Percentiles rank a stretch among this genome's conserved stretches.
These are phyloP conservation scores for Cyclocybe cylindracea DNA, from an alignment of 768 basidiomycete species.

Conservation along the genomic window DNA sequence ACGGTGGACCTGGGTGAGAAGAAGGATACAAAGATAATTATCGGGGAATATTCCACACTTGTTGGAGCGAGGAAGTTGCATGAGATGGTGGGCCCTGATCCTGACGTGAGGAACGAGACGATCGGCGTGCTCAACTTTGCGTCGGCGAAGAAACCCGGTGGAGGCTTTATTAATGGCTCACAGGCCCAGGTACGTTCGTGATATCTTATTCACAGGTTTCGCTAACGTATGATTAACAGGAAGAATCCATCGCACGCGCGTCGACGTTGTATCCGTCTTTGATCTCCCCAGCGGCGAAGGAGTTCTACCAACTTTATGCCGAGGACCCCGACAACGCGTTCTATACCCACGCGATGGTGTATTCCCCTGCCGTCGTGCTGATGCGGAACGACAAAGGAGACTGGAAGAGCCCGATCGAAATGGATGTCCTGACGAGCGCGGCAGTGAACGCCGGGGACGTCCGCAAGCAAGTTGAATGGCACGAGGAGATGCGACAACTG, in stretches of 20 bases:
- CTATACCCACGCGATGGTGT: slow-evolving; percentile 73
- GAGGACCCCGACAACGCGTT: slow-evolving; percentile 49
- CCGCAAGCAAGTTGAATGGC: slow-evolving; percentile 10
- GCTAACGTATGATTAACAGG: slow-evolving; percentile 19
- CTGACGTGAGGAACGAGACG: slow-evolving; percentile 1
- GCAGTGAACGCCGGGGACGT: slow-evolving; percentile 63
- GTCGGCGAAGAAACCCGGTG: slow-evolving; percentile 69
- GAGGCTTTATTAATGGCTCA: slow-evolving; percentile 69
- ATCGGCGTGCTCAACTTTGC: slow-evolving; percentile 70
- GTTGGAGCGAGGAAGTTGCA: slow-evolving; percentile 21
- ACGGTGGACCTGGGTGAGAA: slow-evolving; percentile 2
- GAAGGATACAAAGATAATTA: slow-evolving; percentile 10
- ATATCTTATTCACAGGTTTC: background rate
- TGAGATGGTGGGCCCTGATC: background rate
- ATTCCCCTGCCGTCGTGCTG: slow-evolving; percentile 57
- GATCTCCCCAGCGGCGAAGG: slow-evolving; percentile 47
- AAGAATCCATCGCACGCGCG: slow-evolving; percentile 72
- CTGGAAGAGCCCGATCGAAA: slow-evolving; percentile 50
- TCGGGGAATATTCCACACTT: slow-evolving; percentile 25
- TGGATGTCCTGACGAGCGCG: slow-evolving; percentile 65
- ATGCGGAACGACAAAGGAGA: slow-evolving; percentile 58
- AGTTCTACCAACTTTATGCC: slow-evolving; percentile 60
- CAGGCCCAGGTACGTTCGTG: slow-evolving; percentile 50
- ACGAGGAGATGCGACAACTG: background rate
- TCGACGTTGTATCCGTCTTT: slow-evolving; percentile 67